Percentiles rank a stretch among this genome's conserved stretches.
Conservation (phyloP, 2,329 filamentous ascomycete species). For the Boeremia exigua region DNA sequence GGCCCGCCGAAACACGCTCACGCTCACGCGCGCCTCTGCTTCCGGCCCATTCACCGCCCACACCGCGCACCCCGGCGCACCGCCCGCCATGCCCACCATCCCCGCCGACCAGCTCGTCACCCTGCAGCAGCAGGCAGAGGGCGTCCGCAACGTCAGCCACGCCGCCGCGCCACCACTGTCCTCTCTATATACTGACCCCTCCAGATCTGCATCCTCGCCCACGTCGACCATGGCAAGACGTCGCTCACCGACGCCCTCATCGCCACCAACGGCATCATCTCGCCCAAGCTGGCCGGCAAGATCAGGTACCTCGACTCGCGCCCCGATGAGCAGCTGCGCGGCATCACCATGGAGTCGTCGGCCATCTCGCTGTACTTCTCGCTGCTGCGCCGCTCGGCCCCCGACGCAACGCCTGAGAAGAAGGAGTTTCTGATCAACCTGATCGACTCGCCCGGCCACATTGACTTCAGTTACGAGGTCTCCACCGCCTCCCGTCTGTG, state of each 20-base stretch:
- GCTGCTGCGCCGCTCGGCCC: slow-evolving; percentile 76
- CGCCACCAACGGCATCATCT: slow-evolving; percentile 99
- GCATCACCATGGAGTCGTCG: slow-evolving; percentile 99
- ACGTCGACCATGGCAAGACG: slow-evolving; percentile 98
- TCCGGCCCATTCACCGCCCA: not conserved
- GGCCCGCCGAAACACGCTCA: slow-evolving; percentile 5
- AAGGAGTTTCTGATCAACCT: slow-evolving; percentile 96
- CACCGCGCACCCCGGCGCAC: not conserved
- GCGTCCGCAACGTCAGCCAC: slow-evolving; percentile 83
- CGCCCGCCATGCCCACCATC: slow-evolving; percentile 79
- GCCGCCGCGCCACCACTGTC: not conserved
- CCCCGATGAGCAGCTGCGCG: slow-evolving; percentile 92
- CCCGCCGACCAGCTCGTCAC: slow-evolving; percentile 86
- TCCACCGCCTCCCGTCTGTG: slow-evolving; percentile 94
- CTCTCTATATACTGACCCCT: too few relatives aligned
- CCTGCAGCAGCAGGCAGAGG: slow-evolving; percentile 85
- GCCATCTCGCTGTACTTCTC: slow-evolving; percentile 97
- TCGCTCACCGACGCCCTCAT: slow-evolving; percentile 95
- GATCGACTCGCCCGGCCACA: slow-evolving; percentile 97
- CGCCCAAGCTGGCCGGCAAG: slow-evolving; percentile 94
- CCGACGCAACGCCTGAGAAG: slow-evolving; percentile 71
- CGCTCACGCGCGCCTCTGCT: not conserved
- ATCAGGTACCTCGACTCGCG: slow-evolving; percentile 96
- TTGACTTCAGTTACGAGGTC: slow-evolving; percentile 98
- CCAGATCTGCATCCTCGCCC: slow-evolving; percentile 89